A percentile compares a stretch with the other conserved stretches of the same genome.
phyloP scores from a whole-genome alignment of 1,284 basidiomycete species.

The Macrocystidia cucumis region DNA sequence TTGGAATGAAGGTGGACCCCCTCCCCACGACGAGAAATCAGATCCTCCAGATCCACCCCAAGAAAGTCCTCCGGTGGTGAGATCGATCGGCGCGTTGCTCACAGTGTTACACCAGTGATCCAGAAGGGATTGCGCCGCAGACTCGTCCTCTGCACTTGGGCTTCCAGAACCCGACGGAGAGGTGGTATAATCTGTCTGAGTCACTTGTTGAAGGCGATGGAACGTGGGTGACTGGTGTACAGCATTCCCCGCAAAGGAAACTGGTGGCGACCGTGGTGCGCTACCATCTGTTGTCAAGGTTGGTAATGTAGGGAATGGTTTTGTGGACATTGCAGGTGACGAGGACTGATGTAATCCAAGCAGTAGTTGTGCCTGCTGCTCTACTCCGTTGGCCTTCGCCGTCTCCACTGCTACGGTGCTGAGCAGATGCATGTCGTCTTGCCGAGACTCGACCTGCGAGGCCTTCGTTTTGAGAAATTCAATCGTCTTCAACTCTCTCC shows the following conservation, averaged over 20 bases:
- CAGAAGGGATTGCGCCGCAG: constrained; percentile 63
- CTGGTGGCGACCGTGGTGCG: constrained; percentile 22
- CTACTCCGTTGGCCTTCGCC: constrained; percentile 18
- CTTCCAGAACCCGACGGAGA: constrained; percentile 56
- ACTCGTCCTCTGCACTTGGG: constrained; percentile 67
- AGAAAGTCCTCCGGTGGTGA: constrained; percentile 41
- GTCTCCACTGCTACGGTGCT: constrained; percentile 15
- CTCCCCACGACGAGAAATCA: constrained; percentile 56
- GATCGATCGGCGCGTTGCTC: constrained; percentile 54
- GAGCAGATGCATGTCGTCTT: constrained; percentile 14
- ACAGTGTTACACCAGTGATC: constrained; percentile 79
- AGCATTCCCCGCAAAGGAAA: constrained; percentile 22
- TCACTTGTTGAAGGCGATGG: constrained; percentile 52
- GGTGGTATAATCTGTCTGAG: constrained; percentile 30
- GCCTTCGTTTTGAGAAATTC: constrained; percentile 69
- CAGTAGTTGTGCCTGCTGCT: constrained; percentile 41
- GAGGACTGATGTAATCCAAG: constrained; percentile 38
- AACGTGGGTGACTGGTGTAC: constrained; percentile 47
- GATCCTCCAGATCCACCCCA: constrained; percentile 56
- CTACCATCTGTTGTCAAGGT: constrained; percentile 18
- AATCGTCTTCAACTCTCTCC: constrained; percentile 72
- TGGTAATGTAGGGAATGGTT: constrained; percentile 29
- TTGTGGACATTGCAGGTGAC: constrained; percentile 22
- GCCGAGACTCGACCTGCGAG: constrained; percentile 39
- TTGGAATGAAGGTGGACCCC: constrained; percentile 26